These are phyloP conservation scores for Elongisporangium prolatum DNA, from an alignment of 352 stramenopile species.

Conservation along the genomic window DNA sequence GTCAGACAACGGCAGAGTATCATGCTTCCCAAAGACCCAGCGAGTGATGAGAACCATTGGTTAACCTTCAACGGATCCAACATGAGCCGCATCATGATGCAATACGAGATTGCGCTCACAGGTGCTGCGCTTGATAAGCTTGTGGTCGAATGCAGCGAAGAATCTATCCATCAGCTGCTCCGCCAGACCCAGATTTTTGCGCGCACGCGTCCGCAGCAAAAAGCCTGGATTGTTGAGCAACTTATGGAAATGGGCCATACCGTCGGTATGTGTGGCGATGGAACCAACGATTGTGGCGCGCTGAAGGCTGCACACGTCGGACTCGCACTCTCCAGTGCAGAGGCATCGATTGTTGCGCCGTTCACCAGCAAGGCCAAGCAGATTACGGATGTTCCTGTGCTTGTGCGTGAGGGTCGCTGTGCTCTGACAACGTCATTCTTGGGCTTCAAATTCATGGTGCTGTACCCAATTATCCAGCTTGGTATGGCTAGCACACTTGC, in stretches of 20 bases:
- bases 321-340: conserved; percentile 73
- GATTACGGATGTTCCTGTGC: conserved; percentile 63
- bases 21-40: not conserved
- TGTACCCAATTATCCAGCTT: conserved; percentile 56
- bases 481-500: conserved; percentile 28
- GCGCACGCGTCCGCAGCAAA: conserved; percentile 47
- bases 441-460: conserved; percentile 53
- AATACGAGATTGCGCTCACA: conserved; percentile 44
- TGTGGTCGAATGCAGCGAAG: conserved; percentile 15
- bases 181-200: conserved; percentile 46
- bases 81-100: conserved; percentile 14
- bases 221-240: conserved; percentile 50
- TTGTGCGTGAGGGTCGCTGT: conserved; percentile 84
- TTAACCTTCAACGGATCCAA: conserved; percentile 22
- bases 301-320: conserved; percentile 85
- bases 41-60: conserved; percentile 5
- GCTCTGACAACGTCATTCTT: conserved; percentile 60
- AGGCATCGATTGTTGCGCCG: conserved; percentile 81
- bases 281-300: conserved; percentile 82
- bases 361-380: conserved; percentile 86
- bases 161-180: conserved; percentile 35
- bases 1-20: conserved; percentile 7
- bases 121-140: conserved; percentile 43
- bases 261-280: conserved; percentile 54
- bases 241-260: conserved; percentile 39